phyloP scores from a whole-genome alignment of 345 rosid genomes.

The Eucalyptus shirleyi region DNA sequence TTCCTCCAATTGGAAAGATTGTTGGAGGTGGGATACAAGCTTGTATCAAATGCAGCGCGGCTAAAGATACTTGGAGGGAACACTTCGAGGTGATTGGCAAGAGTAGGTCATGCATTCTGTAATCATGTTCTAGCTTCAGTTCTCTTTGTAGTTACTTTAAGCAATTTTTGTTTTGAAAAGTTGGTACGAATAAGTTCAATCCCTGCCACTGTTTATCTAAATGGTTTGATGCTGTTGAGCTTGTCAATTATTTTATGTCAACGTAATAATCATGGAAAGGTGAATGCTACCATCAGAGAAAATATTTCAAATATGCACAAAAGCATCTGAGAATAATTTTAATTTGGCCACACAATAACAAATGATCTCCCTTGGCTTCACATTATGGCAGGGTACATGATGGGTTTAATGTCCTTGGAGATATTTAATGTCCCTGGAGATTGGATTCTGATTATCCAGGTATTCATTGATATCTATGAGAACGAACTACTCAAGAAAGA shows the following conservation, averaged over 20 bases:
- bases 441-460: too few species aligned
- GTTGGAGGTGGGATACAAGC: conserved; percentile 62
- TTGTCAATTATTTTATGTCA: neutral
- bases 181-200: neutral
- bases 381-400: conserved; percentile 38
- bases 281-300: neutral
- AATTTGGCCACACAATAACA: neutral
- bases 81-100: conserved; percentile 51
- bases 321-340: neutral
- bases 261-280: neutral
- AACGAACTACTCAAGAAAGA: neutral
- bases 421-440: too few species aligned
- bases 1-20: neutral
- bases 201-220: neutral
- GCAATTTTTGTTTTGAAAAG: neutral
- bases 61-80: conserved; percentile 80
- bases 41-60: conserved; percentile 52
- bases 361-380: neutral
- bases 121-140: neutral
- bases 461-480: neutral
- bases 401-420: conserved; percentile 61
- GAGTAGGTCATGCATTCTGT: neutral
- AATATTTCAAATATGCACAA: neutral
- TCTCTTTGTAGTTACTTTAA: neutral
- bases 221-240: neutral